Base-by-base conservation (phyloP, 2,329 filamentous ascomycete species). In the Aspergillus latus region DNA sequence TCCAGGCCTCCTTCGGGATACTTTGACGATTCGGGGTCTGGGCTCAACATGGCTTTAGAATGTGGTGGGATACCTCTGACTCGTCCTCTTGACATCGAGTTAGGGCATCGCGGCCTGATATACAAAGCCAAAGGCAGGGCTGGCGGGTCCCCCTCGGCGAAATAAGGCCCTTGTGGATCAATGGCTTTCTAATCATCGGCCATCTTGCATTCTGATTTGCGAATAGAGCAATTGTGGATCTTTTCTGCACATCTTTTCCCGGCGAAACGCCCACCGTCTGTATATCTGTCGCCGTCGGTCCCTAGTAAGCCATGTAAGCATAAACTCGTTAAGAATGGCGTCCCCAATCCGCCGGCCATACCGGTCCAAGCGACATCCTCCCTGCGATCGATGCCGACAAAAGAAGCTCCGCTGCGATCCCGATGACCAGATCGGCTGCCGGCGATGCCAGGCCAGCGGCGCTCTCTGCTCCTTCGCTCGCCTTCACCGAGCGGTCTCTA, bases 1-100 rank as follows among this genome's bases (percentile, higher is more conserved):
- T 63, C 58, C 2, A 68, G 56, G 0, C 76, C 76, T 13, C 77
- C 76, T 57, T 79, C 77, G 0, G 77, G 76, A 15, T 62, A 63
- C 4, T 39, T 29, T 9, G 36, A 10, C 2, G 8, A 11, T 10
- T 8, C n/a, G 2, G 30, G 16, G 4, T 47, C 44, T 10, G n/a
- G 1, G 9, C 4, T 9, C 29, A 16, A 4, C 28, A 21, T 46
- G 28, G 42, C 40, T 8, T n/a, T 8, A 36, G 8, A 3, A 40
- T 40, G 37, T 13, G 11, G 37, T 6, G n/a, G 11, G 6, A 40
- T 40, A 13, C 5, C 21, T 21, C n/a, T 37, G 21, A 21, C 21
- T 21, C 21, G 21, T 21, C 21, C 21, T 21, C 21, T 34, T 34
- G 30, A 34, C 30, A 34, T 34, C 30, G 30, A 8, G 13, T 37